A percentile compares a stretch with the other conserved stretches of the same genome.
phyloP scores from a whole-genome alignment of 2,329 filamentous ascomycete genomes.

The Diaporthe batatas region DNA sequence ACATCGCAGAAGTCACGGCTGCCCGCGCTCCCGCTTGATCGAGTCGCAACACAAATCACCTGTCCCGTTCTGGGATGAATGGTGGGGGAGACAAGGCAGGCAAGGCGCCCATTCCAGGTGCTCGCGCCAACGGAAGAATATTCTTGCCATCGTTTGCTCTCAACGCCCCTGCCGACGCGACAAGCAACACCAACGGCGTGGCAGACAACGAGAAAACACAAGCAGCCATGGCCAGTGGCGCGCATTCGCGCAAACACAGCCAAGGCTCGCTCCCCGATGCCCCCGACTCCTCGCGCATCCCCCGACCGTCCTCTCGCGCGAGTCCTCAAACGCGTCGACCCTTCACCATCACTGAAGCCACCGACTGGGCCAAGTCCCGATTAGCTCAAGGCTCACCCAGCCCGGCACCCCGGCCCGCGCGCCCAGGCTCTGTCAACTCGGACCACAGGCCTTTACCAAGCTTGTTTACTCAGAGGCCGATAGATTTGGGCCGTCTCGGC shows the following conservation, averaged over 20 bases:
- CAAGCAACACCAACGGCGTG: slow-evolving; percentile 43
- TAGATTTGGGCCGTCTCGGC: slow-evolving; percentile 45
- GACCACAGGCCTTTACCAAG: slow-evolving; percentile 25
- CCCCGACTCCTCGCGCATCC: slow-evolving; percentile 48
- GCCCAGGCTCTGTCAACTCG: slow-evolving; percentile 40
- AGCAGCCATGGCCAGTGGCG: slow-evolving; percentile 34
- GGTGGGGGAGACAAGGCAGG: slow-evolving; percentile 45
- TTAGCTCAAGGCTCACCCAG: slow-evolving; percentile 63
- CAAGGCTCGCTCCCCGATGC: slow-evolving; percentile 45
- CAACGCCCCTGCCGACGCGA: slow-evolving; percentile 38
- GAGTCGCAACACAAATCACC: slow-evolving; percentile 32
- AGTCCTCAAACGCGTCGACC: slow-evolving; percentile 47
- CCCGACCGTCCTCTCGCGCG: slow-evolving; percentile 45
- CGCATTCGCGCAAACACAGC: slow-evolving; percentile 45
- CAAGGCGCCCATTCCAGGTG: slow-evolving; percentile 41
- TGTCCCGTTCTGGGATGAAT: slow-evolving; percentile 44
- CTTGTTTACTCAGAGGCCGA: slow-evolving; percentile 45
- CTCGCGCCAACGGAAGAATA: slow-evolving; percentile 46
- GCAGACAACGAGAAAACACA: slow-evolving; percentile 24
- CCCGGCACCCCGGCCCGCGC: slow-evolving; percentile 63
- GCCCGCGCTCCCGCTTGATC: slow-evolving; percentile 30
- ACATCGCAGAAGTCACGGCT: slow-evolving; percentile 37
- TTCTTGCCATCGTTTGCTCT: slow-evolving; percentile 54
- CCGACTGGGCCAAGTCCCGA: slow-evolving; percentile 53
- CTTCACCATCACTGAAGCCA: slow-evolving; percentile 59